These are phyloP conservation scores for Dothideomycetes sp. DNA, from an alignment of 2,329 filamentous ascomycete species.

Conservation along the genomic window DNA sequence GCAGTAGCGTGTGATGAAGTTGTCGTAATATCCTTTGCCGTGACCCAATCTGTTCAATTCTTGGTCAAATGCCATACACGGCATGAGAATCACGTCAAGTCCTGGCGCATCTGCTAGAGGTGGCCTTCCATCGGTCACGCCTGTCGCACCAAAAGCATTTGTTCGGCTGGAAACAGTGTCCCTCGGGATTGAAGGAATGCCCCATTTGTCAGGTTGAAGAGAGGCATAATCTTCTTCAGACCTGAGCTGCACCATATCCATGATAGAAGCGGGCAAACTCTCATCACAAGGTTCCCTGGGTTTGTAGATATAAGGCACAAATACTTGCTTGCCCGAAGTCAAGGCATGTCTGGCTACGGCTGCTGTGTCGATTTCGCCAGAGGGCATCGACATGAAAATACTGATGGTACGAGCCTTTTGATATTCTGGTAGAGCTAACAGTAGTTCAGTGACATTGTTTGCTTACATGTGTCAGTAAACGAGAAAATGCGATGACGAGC, in stretches of 20 bases:
- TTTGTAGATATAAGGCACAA: conserved; percentile 79
- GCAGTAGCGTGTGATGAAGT: conserved; percentile 70
- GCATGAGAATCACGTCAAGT: conserved; percentile 82
- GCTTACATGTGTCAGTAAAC: conserved; percentile 40
- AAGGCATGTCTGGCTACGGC: conserved; percentile 76
- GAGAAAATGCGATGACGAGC: not conserved
- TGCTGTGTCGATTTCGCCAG: conserved; percentile 75
- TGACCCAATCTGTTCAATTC: conserved; percentile 73
- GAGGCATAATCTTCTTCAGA: conserved; percentile 69
- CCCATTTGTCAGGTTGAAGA: conserved; percentile 75
- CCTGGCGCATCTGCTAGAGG: conserved; percentile 28
- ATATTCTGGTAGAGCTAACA: conserved; percentile 66
- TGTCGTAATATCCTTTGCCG: conserved; percentile 95
- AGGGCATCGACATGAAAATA: conserved; percentile 89
- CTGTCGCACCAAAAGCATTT: conserved; percentile 62
- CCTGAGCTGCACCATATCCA: conserved; percentile 86
- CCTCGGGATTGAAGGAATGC: conserved; percentile 74
- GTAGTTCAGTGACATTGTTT: conserved; percentile 50
- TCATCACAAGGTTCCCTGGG: conserved; percentile 25
- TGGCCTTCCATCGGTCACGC: conserved; percentile 26
- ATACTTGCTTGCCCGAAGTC: conserved; percentile 69
- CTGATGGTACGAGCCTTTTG: conserved; percentile 65
- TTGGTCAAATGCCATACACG: conserved; percentile 83
- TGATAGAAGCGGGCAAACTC: conserved; percentile 51
- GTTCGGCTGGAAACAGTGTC: conserved; percentile 56